Evolutionary conservation across 331 rosid genomes (phyloP).

Genomic region (Rhamnella rubrinervis): DNA sequence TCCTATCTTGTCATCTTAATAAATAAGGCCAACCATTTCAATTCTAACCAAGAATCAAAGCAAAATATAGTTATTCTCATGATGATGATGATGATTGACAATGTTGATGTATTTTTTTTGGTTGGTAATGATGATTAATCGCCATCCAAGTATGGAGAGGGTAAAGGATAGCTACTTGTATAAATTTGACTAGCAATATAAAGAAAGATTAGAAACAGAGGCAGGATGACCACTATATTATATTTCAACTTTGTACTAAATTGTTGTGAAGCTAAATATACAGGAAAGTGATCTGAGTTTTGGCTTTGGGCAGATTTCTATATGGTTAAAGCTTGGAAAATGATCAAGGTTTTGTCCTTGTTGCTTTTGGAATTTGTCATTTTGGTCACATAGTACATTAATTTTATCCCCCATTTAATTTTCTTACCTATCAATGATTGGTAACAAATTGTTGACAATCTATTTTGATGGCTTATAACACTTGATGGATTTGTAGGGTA

Average conservation of each 20-base stretch:
- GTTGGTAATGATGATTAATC: not conserved
- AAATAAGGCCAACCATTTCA: too few relatives aligned
- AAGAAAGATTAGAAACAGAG: not conserved
- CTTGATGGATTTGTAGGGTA: too few relatives aligned
- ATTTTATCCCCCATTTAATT: not conserved
- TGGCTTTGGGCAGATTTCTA: too few relatives aligned
- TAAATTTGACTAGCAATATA: constrained; percentile 13
- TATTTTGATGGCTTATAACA: too few relatives aligned
- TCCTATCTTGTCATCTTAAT: too few relatives aligned
- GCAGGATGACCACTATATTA: not conserved
- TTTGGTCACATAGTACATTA: not conserved
- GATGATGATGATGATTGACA: not conserved
- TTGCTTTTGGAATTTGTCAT: not conserved
- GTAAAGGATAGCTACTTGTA: not conserved
- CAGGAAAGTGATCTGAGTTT: too few relatives aligned
- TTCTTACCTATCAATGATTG: not conserved
- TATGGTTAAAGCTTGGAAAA: too few relatives aligned
- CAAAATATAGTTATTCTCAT: not conserved
- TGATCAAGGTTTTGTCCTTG: not conserved
- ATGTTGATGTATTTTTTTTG: not conserved
- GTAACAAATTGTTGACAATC: not conserved
- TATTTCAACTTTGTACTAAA: not conserved
- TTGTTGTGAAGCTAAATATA: too few relatives aligned
- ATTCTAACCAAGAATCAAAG: too few relatives aligned
- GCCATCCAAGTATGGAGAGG: not conserved